These are phyloP conservation scores for Geranomyces variabilis DNA, from an alignment of 192 early-diverging fungal species.

Conservation along the genomic window DNA sequence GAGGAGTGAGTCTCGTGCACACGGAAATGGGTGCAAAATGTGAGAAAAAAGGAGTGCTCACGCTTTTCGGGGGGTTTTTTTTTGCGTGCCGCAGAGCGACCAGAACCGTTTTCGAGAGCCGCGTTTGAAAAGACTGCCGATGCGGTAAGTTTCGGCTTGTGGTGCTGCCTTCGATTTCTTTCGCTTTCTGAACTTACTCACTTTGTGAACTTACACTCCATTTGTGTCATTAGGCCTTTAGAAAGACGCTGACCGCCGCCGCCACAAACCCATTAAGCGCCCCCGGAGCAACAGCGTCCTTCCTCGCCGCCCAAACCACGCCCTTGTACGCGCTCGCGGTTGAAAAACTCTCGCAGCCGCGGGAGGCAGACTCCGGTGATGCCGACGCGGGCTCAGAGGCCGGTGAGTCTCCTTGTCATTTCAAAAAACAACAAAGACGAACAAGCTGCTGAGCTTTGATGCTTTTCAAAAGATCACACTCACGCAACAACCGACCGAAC, in stretches of 20 bases:
- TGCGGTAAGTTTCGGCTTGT: conserved; percentile 19
- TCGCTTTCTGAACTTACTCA: background rate
- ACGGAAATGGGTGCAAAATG: too few species aligned
- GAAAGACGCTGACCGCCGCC: background rate
- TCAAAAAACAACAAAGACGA: too few species aligned
- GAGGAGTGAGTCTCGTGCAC: conserved; percentile 4
- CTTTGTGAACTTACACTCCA: background rate
- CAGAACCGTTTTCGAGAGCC: conserved; percentile 10
- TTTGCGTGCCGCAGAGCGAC: conserved; percentile 5
- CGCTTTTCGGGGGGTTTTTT: too few species aligned
- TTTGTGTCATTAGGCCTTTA: background rate
- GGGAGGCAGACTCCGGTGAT: too few species aligned
- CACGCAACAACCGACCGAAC: background rate
- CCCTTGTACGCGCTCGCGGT: too few species aligned
- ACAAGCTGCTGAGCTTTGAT: too few species aligned
- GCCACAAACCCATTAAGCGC: background rate
- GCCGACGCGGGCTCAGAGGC: too few species aligned
- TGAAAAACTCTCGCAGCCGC: too few species aligned
- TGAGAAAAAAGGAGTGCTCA: too few species aligned
- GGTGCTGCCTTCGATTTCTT: background rate
- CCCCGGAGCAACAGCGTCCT: background rate
- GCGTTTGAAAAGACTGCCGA: conserved; percentile 11
- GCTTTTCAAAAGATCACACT: too few species aligned
- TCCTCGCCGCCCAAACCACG: too few species aligned
- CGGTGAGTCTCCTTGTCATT: too few species aligned